phyloP scores from a whole-genome alignment of 2,329 filamentous ascomycete species.

The Zasmidium cellare region DNA sequence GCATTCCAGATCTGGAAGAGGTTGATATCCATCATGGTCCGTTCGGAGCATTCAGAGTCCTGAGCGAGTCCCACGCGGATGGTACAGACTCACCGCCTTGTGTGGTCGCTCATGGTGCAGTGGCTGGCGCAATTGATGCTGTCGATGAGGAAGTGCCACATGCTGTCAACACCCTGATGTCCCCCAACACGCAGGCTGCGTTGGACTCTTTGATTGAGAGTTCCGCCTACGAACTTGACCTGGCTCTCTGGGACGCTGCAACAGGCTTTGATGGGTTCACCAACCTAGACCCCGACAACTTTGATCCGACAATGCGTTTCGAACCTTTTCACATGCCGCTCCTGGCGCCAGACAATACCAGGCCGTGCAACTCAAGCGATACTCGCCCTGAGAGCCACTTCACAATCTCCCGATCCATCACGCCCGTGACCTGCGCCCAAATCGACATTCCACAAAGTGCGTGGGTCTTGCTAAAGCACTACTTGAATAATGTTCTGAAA shows the following conservation, averaged over 20 bases:
- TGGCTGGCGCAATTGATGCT: too few relatives aligned
- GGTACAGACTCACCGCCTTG: background rate
- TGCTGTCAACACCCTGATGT: background rate
- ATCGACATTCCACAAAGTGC: background rate
- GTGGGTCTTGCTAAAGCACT: background rate
- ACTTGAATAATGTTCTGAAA: background rate
- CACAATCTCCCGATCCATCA: background rate
- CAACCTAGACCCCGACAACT: background rate
- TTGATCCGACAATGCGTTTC: background rate
- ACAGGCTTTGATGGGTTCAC: background rate
- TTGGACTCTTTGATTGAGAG: background rate
- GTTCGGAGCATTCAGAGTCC: background rate
- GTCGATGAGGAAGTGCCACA: background rate
- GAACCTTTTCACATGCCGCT: background rate
- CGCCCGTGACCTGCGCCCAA: background rate
- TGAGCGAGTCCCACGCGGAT: background rate
- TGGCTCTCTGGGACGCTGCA: background rate
- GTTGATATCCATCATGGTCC: background rate
- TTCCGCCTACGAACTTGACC: too few relatives aligned
- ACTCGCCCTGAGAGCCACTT: background rate
- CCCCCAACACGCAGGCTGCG: background rate
- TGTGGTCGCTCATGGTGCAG: too few relatives aligned
- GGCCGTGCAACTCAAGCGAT: background rate
- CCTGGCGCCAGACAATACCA: too few relatives aligned
- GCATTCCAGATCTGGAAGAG: too few relatives aligned